Conservation (phyloP, 2,329 filamentous ascomycete genomes). For the Sporothrix sp. region DNA sequence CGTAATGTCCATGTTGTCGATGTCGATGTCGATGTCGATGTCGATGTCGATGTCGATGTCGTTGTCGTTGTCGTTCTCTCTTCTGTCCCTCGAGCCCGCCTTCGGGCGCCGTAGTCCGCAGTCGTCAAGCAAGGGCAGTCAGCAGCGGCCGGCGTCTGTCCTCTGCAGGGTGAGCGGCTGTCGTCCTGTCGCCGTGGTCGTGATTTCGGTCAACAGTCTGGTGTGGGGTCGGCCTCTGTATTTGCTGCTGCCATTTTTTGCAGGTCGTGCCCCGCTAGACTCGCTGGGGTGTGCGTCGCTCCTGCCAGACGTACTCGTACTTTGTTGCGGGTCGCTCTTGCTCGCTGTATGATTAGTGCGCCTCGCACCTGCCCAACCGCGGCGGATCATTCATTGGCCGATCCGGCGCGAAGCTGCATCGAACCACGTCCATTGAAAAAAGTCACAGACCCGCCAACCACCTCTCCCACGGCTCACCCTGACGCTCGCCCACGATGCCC, state of each 20-base stretch:
- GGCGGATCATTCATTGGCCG: constrained; percentile 13
- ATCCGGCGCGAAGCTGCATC: constrained; percentile 13
- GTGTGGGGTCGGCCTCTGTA: too few species aligned
- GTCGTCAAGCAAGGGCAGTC: too few species aligned
- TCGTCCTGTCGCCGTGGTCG: not conserved
- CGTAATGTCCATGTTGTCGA: constrained; percentile 65
- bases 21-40: not conserved
- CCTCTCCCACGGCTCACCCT: too few species aligned
- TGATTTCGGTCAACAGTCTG: too few species aligned
- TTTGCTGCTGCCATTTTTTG: too few species aligned
- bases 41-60: not conserved
- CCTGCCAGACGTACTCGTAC: too few species aligned
- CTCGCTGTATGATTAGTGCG: too few species aligned
- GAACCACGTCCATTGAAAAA: constrained; percentile 5
- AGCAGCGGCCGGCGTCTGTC: too few species aligned
- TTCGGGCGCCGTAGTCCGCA: too few species aligned
- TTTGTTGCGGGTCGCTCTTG: constrained; percentile 5
- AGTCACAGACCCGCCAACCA: not conserved
- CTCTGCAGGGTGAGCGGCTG: too few species aligned
- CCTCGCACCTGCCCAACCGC: not conserved
- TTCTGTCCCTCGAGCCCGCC: not conserved
- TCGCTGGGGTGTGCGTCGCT: too few species aligned
- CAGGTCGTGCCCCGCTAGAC: too few species aligned
- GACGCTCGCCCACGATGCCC: not conserved
- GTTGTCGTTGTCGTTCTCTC: not conserved